Evolutionary conservation across 192 early-diverging fungal genomes (phyloP), one percentile per base, ranked within the genome.

Genomic region (Chytriomyces confervae): DNA sequence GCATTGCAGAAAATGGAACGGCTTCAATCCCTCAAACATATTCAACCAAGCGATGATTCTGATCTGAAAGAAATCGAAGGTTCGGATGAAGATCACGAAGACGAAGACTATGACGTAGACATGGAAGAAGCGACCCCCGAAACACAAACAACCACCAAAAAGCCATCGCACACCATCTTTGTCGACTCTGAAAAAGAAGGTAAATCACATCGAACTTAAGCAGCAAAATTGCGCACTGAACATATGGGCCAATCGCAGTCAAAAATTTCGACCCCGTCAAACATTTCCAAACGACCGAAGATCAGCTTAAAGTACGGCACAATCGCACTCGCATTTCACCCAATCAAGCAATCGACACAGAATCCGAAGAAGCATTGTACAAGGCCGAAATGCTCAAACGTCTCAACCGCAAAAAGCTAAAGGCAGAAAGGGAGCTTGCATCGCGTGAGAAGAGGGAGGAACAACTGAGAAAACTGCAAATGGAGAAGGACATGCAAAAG

Each of bases 401-500:
- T 1, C 9, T 20, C 23, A 72, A 72, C 11, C 18, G 29, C 11
- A 65, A 65, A 65, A 77, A 82, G 27, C 83, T 89, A 47, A 86
- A 91, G 74, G 79, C 79, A 20, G 78, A 87, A 69, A 80, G 80
- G 36, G 96, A 99, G 80, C 78, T 96, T 11, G 81, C 81, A 11
- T 91, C 92, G 13, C 90, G 96, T 50, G 84, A 93, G 76, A 83
- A 92, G 29, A 82, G 97, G 44, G 94, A 97, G 72, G 86, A 93
- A 29, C 81, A 95, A 53, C 86, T 97, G 76, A 75, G 83, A 57
- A 85, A 86, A 16, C 83, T 90, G 13, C 91, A 95, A 70, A 84
- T 83, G 43, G 97, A 97, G 82, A 87, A 97, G 86, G 81, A 85
- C 20, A 76, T 95, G 50, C 94, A 95, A 61, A 92, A 91, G 70